Conservation (phyloP, 176 grass and related monocot species). For the Zea mays region Zm-B73-REFERENCE-NAM-5.0 NC_050105.1:71080001-71080500, state of each 20-base stretch:
- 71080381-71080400: background rate
- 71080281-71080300: background rate
- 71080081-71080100: background rate
- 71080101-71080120: slow-evolving; percentile 10
- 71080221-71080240: background rate
- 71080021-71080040: no score
- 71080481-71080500: background rate
- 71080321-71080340: background rate
- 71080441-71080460: background rate
- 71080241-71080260: background rate
- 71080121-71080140: background rate
- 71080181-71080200: background rate
- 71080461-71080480: background rate
- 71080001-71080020: no score
- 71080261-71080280: background rate
- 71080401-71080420: background rate
- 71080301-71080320: background rate
- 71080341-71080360: background rate
- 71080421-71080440: background rate
- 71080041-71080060: background rate
- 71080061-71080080: slow-evolving; percentile 12
- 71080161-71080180: background rate
- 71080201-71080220: background rate
- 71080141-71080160: background rate
- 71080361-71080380: slow-evolving; percentile 31